Conservation (phyloP, 2,329 filamentous ascomycete genomes). For the Purpureocillium lavendulum region DNA sequence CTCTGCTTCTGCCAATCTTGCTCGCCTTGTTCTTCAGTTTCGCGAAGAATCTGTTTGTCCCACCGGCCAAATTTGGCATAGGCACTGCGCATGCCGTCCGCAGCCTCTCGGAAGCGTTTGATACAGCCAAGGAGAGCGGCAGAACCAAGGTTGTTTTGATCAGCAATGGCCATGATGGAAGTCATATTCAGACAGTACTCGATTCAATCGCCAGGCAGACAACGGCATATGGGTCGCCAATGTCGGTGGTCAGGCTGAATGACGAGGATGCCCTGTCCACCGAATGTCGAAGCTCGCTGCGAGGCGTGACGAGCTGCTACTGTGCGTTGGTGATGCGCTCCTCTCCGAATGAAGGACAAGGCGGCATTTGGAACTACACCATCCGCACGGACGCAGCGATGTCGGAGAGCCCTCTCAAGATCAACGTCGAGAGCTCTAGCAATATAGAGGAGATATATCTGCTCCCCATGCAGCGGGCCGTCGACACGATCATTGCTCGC, state of each 20-base stretch:
- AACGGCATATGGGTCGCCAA: slow-evolving; percentile 40
- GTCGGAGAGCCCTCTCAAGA: slow-evolving; percentile 42
- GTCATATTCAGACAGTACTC: slow-evolving; percentile 66
- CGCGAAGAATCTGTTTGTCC: slow-evolving; percentile 75
- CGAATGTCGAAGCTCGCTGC: slow-evolving; percentile 54
- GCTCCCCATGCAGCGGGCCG: slow-evolving; percentile 69
- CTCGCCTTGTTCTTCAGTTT: slow-evolving; percentile 56
- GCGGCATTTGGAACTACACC: slow-evolving; percentile 76
- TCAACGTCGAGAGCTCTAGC: slow-evolving; percentile 53
- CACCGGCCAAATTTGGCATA: slow-evolving; percentile 68
- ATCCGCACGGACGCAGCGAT: slow-evolving; percentile 68
- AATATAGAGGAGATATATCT: slow-evolving; percentile 75
- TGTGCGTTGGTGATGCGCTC: slow-evolving; percentile 67
- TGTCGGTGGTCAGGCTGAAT: slow-evolving; percentile 45
- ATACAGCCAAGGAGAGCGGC: slow-evolving; percentile 41
- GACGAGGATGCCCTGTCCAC: slow-evolving; percentile 50
- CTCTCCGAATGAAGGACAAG: slow-evolving; percentile 62
- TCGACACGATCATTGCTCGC: slow-evolving; percentile 64
- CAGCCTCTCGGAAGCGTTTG: slow-evolving; percentile 56
- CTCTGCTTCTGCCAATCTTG: slow-evolving; percentile 50
- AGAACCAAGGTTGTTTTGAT: slow-evolving; percentile 69
- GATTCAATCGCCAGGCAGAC: slow-evolving; percentile 51
- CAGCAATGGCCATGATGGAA: slow-evolving; percentile 61
- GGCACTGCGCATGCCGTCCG: slow-evolving; percentile 53
- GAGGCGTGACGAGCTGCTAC: slow-evolving; percentile 64